Base-by-base conservation (phyloP, 73 alveolate genomes). In the Uronychia setigera region DNA sequence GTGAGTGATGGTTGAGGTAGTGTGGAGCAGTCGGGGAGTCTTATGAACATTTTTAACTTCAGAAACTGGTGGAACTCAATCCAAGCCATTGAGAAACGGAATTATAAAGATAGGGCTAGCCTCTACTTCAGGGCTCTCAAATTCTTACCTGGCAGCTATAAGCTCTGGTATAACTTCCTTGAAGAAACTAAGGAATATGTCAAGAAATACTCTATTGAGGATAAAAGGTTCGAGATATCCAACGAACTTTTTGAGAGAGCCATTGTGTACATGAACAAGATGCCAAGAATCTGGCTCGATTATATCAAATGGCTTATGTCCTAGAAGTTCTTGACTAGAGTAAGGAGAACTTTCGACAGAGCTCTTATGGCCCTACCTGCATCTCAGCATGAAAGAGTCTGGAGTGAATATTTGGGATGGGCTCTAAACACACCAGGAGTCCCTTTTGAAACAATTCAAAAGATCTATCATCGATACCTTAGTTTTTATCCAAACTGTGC, bases 201-300 rank as follows among this genome's bases (percentile, higher is more conserved):
- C 26, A 86, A 89, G 86, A 80, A 91, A 35, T 79, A 77, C 77
- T 74, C 91, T 60, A 32, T 88, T 27, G 67, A 33, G 33, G 87
- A 83, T 57, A 58, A 85, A 25, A 80, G 74, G 60, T 93, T 94
- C 79, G 92, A 96, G 80, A 92, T 92, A 26, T 92, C 90, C 27
- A 96, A 94, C 88, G 93, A 93, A 26, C 79, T 93, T 74, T 95
- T 92, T 88, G 99, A 96, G 91, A 90, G 97, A 74, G 96, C 99
- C 26, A 76, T 97, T 46, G 95, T 93, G 26, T 97, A 96, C 88
- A 86, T 97, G 98, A 82, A 88, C 78, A 96, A 96, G 88, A 94
- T 96, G 99, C 99, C 99, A 0, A 92, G 90, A 81, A 96, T 98
- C 26, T 98, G 99, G 99, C 92, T 97, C 58, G 94, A 92, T 87